Base-by-base conservation (phyloP, 305 asterid species). In the Lippia alba region DNA sequence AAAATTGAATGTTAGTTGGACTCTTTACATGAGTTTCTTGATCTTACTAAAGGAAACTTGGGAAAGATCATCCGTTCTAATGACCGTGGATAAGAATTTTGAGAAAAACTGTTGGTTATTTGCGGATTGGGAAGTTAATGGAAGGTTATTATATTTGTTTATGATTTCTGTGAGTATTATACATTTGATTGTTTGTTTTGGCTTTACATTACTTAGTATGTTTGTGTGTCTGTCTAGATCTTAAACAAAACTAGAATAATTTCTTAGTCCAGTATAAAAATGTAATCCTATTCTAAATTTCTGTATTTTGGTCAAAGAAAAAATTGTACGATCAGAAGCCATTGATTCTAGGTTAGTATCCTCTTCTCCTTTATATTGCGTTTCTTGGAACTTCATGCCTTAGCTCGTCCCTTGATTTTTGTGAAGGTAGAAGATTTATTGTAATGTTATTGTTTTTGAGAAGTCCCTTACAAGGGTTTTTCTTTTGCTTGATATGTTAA, bases 251-350 rank as follows among this genome's bases (percentile, higher is more conserved):
- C 30, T 24, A 24, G 30, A 24, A 24, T 24, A 24, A 24, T 24
- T 24, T 24, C 30, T 24, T 24, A 1, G 30, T 24, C 30, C 30
- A 24, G 30, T 24, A 24, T 24, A 24, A 24, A 24, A 24, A 24
- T 24, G 30, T 24, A 24, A 24, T 24, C 30, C 30, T 24, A 24
- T 24, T 24, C 30, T 24, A 24, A 24, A 24, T 24, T 24, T 24
- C 30, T 24, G 30, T 24, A 3, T 24, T 24, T 24, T 24, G 30
- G 30, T 24, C 30, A 24, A 24, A 24, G 97, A 91, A 50, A 94
- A 89, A 86, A 91, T 92, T 49, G 83, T 94, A 15, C 97, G 86
- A 69, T 81, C 97, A 24, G 94, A 92, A 82, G 88, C 93, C 46
- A 80, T 71, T 15, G 96, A 94, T 79, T 86, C 94, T 6, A n/a